Conservation (phyloP, 2,329 filamentous ascomycete genomes). For the Cladophialophora yegresii region DNA sequence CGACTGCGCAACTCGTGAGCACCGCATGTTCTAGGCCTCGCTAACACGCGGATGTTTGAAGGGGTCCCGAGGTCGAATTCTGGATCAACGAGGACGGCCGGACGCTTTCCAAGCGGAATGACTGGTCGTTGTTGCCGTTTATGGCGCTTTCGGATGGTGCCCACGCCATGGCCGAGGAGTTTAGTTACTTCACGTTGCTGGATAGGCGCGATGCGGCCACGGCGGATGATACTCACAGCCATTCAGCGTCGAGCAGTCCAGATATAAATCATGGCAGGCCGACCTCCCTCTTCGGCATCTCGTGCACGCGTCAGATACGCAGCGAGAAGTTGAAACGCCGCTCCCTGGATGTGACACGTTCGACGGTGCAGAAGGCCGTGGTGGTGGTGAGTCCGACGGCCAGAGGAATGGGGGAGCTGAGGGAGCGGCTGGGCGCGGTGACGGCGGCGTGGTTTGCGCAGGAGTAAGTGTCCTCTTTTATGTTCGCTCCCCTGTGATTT, state of each 20-base stretch:
- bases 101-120: slow-evolving; percentile 79
- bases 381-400: slow-evolving; percentile 92
- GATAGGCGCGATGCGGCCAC: slow-evolving; percentile 41
- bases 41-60: slow-evolving; percentile 38
- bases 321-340: slow-evolving; percentile 73
- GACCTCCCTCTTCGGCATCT: slow-evolving; percentile 91
- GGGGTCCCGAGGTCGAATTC: slow-evolving; percentile 87
- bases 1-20: not conserved
- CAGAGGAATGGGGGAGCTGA: slow-evolving; percentile 83
- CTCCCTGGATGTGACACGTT: slow-evolving; percentile 88
- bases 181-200: slow-evolving; percentile 95
- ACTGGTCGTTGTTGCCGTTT: slow-evolving; percentile 90
- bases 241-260: not conserved
- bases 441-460: slow-evolving; percentile 97
- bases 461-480: slow-evolving; percentile 52
- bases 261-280: slow-evolving; percentile 37
- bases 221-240: not conserved
- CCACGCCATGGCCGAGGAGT: slow-evolving; percentile 92
- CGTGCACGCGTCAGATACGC: slow-evolving; percentile 90
- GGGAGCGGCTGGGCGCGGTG: slow-evolving; percentile 85
- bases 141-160: slow-evolving; percentile 96
- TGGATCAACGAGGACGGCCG: slow-evolving; percentile 81
- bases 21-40: not conserved
- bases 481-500: not conserved
- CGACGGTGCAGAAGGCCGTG: slow-evolving; percentile 96